phyloP scores from a whole-genome alignment of 1,139 yeast genomes.

The Geotrichum siamense region DNA sequence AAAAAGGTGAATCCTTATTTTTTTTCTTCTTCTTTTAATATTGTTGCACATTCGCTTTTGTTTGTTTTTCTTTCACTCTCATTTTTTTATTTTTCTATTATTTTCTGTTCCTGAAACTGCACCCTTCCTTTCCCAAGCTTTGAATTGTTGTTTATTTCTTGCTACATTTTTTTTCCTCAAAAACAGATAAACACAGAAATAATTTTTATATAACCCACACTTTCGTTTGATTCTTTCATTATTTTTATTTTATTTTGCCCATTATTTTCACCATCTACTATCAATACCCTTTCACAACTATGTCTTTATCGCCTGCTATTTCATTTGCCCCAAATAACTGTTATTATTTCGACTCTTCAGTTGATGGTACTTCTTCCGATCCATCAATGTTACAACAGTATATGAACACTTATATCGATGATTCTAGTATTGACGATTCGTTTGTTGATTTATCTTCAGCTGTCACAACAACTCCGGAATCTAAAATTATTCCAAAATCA shows the following conservation, averaged over 20 bases:
- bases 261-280: not conserved
- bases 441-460: constrained; percentile 5
- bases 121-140: constrained; percentile 6
- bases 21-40: constrained; percentile 3
- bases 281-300: not conserved
- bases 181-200: not conserved
- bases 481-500: constrained; percentile 16
- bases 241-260: not conserved
- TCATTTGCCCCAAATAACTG: constrained; percentile 1
- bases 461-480: constrained; percentile 14
- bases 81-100: constrained; percentile 1
- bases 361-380: constrained; percentile 13
- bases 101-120: constrained; percentile 1
- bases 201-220: not conserved
- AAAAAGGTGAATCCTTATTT: too few species aligned
- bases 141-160: not conserved
- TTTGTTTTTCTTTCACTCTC: constrained; percentile 3
- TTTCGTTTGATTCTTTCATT: not conserved
- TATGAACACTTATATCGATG: constrained; percentile 8
- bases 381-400: constrained; percentile 16
- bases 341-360: constrained; percentile 9
- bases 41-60: not conserved
- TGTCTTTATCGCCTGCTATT: constrained; percentile 15
- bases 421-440: constrained; percentile 10
- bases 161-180: constrained; percentile 1